A percentile compares a stretch with the other conserved stretches of the same genome.
Evolutionary conservation across 2,329 filamentous ascomycete genomes (phyloP).

Genomic region (Xylariaceae sp.): DNA sequence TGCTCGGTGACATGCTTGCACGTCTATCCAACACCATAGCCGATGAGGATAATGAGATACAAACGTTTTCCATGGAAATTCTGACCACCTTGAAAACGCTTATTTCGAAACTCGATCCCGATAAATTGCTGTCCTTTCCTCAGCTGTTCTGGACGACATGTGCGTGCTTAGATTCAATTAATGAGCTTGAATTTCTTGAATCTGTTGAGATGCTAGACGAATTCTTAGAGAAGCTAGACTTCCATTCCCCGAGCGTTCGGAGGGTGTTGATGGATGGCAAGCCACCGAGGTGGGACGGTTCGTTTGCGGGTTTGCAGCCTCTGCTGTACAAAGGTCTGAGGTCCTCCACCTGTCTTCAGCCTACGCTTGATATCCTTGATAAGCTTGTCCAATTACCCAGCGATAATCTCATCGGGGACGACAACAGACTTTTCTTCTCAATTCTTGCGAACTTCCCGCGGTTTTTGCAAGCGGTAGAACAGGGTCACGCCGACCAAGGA

Average conservation of each 20-base stretch:
- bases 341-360: slow-evolving; percentile 79
- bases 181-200: slow-evolving; percentile 92
- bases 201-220: slow-evolving; percentile 89
- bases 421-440: slow-evolving; percentile 80
- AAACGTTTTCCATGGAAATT: slow-evolving; percentile 98
- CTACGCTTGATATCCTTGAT: slow-evolving; percentile 77
- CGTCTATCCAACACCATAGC: slow-evolving; percentile 95
- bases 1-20: slow-evolving; percentile 96
- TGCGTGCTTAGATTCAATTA: slow-evolving; percentile 94
- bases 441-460: slow-evolving; percentile 90
- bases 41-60: slow-evolving; percentile 90
- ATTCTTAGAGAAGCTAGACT: slow-evolving; percentile 80
- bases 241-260: slow-evolving; percentile 70
- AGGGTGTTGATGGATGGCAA: slow-evolving; percentile 74
- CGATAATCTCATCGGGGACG: slow-evolving; percentile 79
- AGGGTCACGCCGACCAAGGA: slow-evolving; percentile 56
- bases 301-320: slow-evolving; percentile 83
- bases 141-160: slow-evolving; percentile 98
- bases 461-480: slow-evolving; percentile 79
- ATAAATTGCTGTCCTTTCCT: slow-evolving; percentile 84
- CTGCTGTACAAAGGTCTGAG: slow-evolving; percentile 90
- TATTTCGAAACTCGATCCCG: slow-evolving; percentile 78
- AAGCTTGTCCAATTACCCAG: slow-evolving; percentile 77
- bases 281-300: slow-evolving; percentile 84
- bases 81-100: slow-evolving; percentile 91